Evolutionary conservation across 192 early-diverging fungal species (phyloP), one percentile per base, ranked within the genome.

Genomic region (Coemansia sp.): DNA sequence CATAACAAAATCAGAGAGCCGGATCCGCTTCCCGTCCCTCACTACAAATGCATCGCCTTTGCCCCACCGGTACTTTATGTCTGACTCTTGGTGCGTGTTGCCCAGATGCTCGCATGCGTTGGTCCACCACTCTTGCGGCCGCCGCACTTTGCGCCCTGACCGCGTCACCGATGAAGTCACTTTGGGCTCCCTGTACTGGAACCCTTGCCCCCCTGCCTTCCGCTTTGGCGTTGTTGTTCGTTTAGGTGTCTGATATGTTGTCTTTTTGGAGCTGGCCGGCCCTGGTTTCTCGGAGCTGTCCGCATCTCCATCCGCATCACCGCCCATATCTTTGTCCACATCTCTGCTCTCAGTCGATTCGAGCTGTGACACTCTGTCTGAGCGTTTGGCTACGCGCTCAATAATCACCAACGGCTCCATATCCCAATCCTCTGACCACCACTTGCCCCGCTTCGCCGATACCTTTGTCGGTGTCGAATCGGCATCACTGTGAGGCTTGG

Each of bases 101-200:
- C 37, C 54, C 48, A 79, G 32, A 12, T 70, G 76, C 25, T 73
- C 76, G 51, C 70, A 67, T 25, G 76, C 76, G 19, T 79, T 73
- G 17, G 76, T 70, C 76, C 76, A 79, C 76, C 76, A 79, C 11
- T 79, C 70, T 35, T 73, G 60, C 12, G 76, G 76, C 53, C 32
- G 56, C 12, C 58, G 66, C 17, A 79, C 65, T 48, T 73, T 79
- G 50, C 76, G 53, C 15, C 76, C 76, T 3, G 76, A 79, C 5
- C 76, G 76, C 32, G 76, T 79, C 1, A 73, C 57, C 2, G 76
- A 69, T 15, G 67, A 45, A 2, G 57, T 35, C 37, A 59, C 49
- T n/a, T 63, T 48, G 8, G 64, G 66, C 37, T 68, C 62, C 9
- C 29, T 67, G 59, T 77, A 68, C 23, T 50, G 60, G 35, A 69